Evolutionary conservation across 495 filamentous ascomycete genomes (phyloP).

Genomic region (Bombardia bombarda): DNA sequence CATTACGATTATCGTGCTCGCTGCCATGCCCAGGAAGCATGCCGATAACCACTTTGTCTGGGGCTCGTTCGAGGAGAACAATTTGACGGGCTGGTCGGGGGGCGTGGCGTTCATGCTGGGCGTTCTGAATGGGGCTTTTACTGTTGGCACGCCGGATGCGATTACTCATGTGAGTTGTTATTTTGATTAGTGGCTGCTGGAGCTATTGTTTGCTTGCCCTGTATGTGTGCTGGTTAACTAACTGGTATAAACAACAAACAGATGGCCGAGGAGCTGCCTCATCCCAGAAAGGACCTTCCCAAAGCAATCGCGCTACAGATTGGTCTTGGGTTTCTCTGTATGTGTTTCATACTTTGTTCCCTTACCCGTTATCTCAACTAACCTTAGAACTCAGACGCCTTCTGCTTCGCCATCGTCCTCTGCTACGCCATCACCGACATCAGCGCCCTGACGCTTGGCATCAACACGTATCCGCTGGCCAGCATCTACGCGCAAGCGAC

Average conservation of each 20-base stretch:
- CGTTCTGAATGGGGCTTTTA: constrained; percentile 80
- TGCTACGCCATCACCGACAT: constrained; percentile 66
- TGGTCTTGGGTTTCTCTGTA: constrained; percentile 49
- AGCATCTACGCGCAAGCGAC: constrained; percentile 77
- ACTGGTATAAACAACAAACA: too few species aligned
- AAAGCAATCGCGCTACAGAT: constrained; percentile 53
- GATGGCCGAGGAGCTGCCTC: constrained; percentile 74
- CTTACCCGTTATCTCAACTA: too few species aligned
- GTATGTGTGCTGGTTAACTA: too few species aligned
- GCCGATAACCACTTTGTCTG: constrained; percentile 54
- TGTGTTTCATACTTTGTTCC: constrained; percentile 6
- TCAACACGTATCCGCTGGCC: constrained; percentile 62
- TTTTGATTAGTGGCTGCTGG: too few species aligned
- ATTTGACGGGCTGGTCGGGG: constrained; percentile 58
- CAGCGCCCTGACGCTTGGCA: constrained; percentile 44
- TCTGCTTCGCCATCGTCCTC: constrained; percentile 66
- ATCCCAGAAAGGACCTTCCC: constrained; percentile 55
- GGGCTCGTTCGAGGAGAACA: constrained; percentile 48
- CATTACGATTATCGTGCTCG: constrained; percentile 65
- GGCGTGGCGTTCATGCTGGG: constrained; percentile 75
- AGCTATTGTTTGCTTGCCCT: too few species aligned
- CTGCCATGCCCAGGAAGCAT: constrained; percentile 62
- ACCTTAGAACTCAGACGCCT: constrained; percentile 36
- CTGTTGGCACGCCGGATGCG: constrained; percentile 64
- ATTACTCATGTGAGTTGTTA: too few species aligned